Evolutionary conservation across 2,329 filamentous ascomycete genomes (phyloP), one percentile per base, ranked within the genome.

Genomic region (Fusarium staphyleae): DNA sequence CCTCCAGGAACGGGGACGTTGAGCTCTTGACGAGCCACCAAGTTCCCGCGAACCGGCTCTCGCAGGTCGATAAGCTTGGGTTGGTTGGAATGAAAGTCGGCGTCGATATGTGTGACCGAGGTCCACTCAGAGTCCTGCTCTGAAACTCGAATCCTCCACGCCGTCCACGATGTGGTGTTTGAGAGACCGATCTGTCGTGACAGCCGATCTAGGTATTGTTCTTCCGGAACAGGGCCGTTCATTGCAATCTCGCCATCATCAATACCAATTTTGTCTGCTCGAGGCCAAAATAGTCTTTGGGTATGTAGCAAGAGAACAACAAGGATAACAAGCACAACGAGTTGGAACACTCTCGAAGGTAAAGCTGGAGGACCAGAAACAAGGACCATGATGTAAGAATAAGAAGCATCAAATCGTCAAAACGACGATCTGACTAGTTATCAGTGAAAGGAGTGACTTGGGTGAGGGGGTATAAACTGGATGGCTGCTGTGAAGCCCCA

Each of bases 1-100:
- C 72, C 72, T 19, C 52, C 51, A 4, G 69, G 65, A 11, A 75
- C 60, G 3, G 74, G 68, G 35, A 79, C 60, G 13, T 66, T 66
- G 18, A 78, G 55, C 32, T 68, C 55, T 48, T 67, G 66, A 14
- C 66, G 59, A 11, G 69, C 69, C 13, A 70, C 64, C 15, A 74
- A 15, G 26, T 68, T 62, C 0, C 63, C 47, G 3, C 53, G 60
- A 35, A 63, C 65, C 4, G 70, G 67, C 0, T 54, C 57, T 10
- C 54, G 52, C 13, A 70, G 48, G 41, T 70, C 60, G 13, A 74
- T 58, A n/a, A 68, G 39, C 36, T 56, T 67, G 6, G 68, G 62
- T 19, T 63, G 50, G 12, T 68, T 66, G 29, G 68, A 67, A 37
- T 67, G 67, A 48, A 75, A 74, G 32, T 71, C 63, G 24, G 64